These are phyloP conservation scores for Amanita molliuscula DNA, from an alignment of 768 basidiomycete genomes.

Conservation along the genomic window DNA sequence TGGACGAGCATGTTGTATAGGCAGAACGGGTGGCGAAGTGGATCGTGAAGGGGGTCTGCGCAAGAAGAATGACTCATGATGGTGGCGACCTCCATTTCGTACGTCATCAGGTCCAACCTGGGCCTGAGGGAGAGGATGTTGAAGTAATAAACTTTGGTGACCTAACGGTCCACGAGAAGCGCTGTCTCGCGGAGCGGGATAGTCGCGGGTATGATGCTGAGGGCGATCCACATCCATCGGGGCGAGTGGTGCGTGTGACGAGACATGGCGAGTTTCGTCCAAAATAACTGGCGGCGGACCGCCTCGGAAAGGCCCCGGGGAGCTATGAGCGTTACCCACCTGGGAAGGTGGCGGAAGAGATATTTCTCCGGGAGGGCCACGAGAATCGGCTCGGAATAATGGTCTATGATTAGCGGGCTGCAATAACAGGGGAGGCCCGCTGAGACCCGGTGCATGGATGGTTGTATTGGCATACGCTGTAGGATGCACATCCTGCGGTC, in stretches of 20 bases:
- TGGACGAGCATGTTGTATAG: conserved; percentile 39
- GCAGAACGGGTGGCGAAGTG: conserved; percentile 36
- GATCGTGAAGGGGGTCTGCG: conserved; percentile 52
- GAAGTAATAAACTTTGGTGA: conserved; percentile 48
- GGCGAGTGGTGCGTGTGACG: conserved; percentile 62
- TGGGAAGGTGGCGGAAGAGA: conserved; percentile 54
- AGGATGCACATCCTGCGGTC: conserved; percentile 92
- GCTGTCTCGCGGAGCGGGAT: conserved; percentile 37
- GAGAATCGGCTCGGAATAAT: conserved; percentile 56
- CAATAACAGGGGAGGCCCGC: conserved; percentile 57
- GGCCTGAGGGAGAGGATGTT: conserved; percentile 59
- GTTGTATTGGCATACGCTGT: conserved; percentile 83
- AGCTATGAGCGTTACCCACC: conserved; percentile 33
- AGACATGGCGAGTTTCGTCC: conserved; percentile 61
- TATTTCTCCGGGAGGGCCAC: conserved; percentile 48
- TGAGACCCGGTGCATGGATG: conserved; percentile 58
- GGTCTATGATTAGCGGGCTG: conserved; percentile 42
- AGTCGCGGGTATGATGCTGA: conserved; percentile 43
- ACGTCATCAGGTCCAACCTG: conserved; percentile 42
- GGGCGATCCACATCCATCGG: conserved; percentile 71
- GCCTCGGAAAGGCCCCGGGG: conserved; percentile 71
- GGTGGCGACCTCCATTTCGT: conserved; percentile 32
- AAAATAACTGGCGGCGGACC: conserved; percentile 75
- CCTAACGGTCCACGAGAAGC: conserved; percentile 42
- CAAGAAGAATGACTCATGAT: conserved; percentile 47